Evolutionary conservation across 345 rosid genomes (phyloP), one percentile per base, ranked within the genome.

Genomic region (Laguncularia racemosa): DNA sequence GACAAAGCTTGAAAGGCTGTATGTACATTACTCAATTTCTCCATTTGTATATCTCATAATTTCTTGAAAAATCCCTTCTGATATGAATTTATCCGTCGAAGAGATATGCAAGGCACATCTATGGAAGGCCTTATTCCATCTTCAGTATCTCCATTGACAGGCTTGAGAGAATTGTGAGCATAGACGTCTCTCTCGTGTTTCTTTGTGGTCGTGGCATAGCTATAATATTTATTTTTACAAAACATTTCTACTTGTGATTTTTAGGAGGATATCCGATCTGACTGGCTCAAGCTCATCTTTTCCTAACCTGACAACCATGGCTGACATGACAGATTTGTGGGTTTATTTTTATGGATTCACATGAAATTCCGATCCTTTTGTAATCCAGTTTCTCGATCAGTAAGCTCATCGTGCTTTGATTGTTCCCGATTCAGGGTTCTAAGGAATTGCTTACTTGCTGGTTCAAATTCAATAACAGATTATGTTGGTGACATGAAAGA

Each of bases 81-180:
- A 51, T 18, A 19, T 12, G 2, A 51, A 19, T 51, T 38, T 16
- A 50, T 60, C 5, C 46, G 14, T 64, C 68, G 51, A 70, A 93
- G 96, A 52, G 74, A 85, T 74, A 56, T 85, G 75, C 90, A 93
- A 63, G 97, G 99, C 20, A 83, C 95, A 53, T 76, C 88, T 17
- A 67, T 89, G 90, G 80, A 75, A 67, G 99, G 99, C 43, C 96
- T 97, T 18, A 78, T 93, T 62, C 97, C 97, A 45, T 53, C 85
- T 61, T 46, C 70, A 44, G 60, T 85, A 54, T 85, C 96, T 44
- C 57, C 47, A 60, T 64, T 93, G 69, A 75, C 12, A 56, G 82
- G 67, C 49, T 72, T 89, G 60, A 20, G 52, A 0, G 66, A 71
- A 1, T 50, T 93, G 99, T 93, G 76, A 81, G 96, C 47, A 59